Percentiles rank a stretch among this genome's conserved stretches.
These are phyloP conservation scores for Fusarium setosum DNA, from an alignment of 2,329 filamentous ascomycete genomes.

Conservation along the genomic window DNA sequence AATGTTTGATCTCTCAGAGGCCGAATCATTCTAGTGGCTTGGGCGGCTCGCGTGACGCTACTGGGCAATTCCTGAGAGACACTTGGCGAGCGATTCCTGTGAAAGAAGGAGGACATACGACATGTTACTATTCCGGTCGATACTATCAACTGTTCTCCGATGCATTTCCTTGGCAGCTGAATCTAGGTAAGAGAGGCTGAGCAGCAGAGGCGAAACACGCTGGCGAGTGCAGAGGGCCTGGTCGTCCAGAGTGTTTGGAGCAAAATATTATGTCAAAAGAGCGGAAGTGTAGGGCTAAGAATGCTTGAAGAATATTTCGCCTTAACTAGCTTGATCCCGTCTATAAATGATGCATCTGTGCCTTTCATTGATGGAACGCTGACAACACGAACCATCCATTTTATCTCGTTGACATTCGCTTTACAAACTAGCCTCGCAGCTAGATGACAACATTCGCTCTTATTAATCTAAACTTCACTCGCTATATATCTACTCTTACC, in stretches of 20 bases:
- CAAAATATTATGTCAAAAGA: neutral
- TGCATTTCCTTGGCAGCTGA: slow-evolving; percentile 10
- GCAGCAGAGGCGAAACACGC: neutral
- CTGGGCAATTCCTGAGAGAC: neutral
- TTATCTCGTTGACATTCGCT: slow-evolving; percentile 28
- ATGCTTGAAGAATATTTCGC: neutral
- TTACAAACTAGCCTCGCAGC: neutral
- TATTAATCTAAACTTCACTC: neutral
- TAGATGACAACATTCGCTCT: slow-evolving; percentile 17
- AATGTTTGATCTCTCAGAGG: neutral
- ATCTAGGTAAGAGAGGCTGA: slow-evolving; percentile 24
- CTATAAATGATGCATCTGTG: too few relatives aligned
- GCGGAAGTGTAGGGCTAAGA: neutral
- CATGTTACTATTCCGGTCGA: slow-evolving; percentile 37
- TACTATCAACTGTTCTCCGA: neutral
- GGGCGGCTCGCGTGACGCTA: slow-evolving; percentile 15
- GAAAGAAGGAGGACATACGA: slow-evolving; percentile 22
- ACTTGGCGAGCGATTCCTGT: neutral
- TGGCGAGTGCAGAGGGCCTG: neutral
- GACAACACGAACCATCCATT: neutral
- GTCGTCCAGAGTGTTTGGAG: too few relatives aligned
- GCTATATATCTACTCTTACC: neutral
- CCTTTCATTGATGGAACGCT: too few relatives aligned
- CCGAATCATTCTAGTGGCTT: slow-evolving; percentile 18
- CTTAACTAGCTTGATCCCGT: too few relatives aligned